Base-by-base conservation (phyloP, 345 rosid genomes). In the Aquilaria malaccensis region DNA sequence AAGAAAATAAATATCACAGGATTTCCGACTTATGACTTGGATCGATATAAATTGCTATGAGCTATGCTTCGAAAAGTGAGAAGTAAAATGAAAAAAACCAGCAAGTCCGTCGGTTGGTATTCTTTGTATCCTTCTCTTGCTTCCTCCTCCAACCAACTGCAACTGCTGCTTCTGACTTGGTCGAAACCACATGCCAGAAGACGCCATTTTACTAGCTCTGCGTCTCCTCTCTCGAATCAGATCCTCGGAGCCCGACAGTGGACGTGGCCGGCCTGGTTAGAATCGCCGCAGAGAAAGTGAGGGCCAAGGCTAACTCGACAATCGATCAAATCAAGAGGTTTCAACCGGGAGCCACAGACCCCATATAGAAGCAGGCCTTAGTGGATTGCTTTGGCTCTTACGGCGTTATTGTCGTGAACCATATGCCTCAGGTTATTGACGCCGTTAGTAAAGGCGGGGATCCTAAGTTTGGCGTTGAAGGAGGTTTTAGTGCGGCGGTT, bases 321-420 rank as follows among this genome's bases (percentile, higher is more conserved):
- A 65, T 86, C 50, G 68, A 50, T 5, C 80, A 70, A 68, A 81
- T 83, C 33, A 69, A 81, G 56, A 71, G 62, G 10, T 68, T 74
- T 33, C 70, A 84, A 45, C 77, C 64, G 62, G 69, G 63, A n/a
- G 61, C 65, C 2, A 51, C 71, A 31, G 88, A 85, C 62, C 86
- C 87, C 2, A 52, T 76, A 54, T 55, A 64, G 3, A 85, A 89
- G 77, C 68, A 79, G 10, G 80, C 79, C 0, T 59, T 89, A 70
- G 97, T 86, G 30, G 58, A 80, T 4, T 89, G 97, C 13, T 87
- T 88, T 0, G 91, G 86, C 61, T 32, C 86, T 32, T 86, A 89
- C 72, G 79, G 85, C 31, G 89, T 91, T 10, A 83, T 84, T 13
- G 91, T 89, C 9, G 63, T 61, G 78, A 86, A 81, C 65, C 85